Conservation (phyloP, 305 asterid genomes). For the Solanum aculeatissimum region DNA sequence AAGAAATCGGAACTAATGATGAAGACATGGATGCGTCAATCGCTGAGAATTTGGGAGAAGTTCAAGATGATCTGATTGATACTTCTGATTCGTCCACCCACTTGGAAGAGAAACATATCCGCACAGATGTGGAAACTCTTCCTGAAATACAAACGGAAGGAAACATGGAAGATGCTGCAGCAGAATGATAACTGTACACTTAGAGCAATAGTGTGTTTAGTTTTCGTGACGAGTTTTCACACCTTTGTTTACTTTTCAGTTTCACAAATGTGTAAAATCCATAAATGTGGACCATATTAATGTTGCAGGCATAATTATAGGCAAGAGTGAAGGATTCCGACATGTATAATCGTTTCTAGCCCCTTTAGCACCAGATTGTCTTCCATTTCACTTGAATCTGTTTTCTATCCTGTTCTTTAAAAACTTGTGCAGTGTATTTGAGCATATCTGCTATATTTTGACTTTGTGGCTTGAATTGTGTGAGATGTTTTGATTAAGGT, state of each 20-base stretch:
- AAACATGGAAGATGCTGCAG: slow-evolving; percentile 51
- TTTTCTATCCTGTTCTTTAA: not conserved
- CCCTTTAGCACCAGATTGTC: not conserved
- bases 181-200: slow-evolving; percentile 32
- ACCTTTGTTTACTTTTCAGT: not conserved
- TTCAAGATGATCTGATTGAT: slow-evolving; percentile 37
- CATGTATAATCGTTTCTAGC: slow-evolving; percentile 28
- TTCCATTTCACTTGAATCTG: not conserved
- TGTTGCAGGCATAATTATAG: slow-evolving; percentile 23
- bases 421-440: not conserved
- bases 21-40: slow-evolving; percentile 13
- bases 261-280: slow-evolving; percentile 3
- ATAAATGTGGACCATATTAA: slow-evolving; percentile 7
- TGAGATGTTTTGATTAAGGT: not conserved
- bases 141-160: slow-evolving; percentile 58
- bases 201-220: not conserved
- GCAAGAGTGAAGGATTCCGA: slow-evolving; percentile 17
- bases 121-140: slow-evolving; percentile 49
- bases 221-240: not conserved
- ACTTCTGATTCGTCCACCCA: slow-evolving; percentile 39
- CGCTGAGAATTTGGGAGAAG: slow-evolving; percentile 33
- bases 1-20: slow-evolving; percentile 14
- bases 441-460: not conserved
- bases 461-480: not conserved
- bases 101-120: slow-evolving; percentile 42